These are phyloP conservation scores for Microthlaspi erraticum DNA, from an alignment of 345 rosid genomes.

Conservation along the genomic window DNA sequence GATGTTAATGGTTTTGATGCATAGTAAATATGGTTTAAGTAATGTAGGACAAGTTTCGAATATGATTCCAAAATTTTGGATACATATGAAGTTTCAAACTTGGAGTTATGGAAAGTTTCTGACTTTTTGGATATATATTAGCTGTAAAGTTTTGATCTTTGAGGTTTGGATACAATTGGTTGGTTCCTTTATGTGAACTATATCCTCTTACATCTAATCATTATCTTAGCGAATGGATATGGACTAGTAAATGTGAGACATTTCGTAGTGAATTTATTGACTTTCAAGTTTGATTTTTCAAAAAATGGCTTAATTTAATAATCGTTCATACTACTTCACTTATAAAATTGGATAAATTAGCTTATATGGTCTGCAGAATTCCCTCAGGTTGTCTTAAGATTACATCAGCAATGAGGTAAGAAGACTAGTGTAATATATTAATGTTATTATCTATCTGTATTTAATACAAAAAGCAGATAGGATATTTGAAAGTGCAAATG, in stretches of 20 bases:
- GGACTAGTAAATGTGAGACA: neutral
- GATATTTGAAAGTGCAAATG: constrained; percentile 27
- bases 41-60: constrained; percentile 21
- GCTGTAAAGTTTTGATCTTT: constrained; percentile 16
- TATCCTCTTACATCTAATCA: neutral
- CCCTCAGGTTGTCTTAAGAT: constrained; percentile 37
- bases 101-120: neutral
- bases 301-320: neutral
- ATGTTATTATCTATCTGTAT: neutral
- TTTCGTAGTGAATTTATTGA: constrained; percentile 11
- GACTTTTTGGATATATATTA: neutral
- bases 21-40: constrained; percentile 22
- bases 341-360: constrained; percentile 11
- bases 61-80: constrained; percentile 21
- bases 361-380: constrained; percentile 25
- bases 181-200: neutral
- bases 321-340: neutral
- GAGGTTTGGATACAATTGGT: constrained; percentile 16
- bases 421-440: neutral
- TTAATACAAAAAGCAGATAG: constrained; percentile 15
- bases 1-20: constrained; percentile 25
- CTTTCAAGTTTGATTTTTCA: neutral
- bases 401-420: constrained; percentile 38
- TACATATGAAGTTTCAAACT: neutral
- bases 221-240: neutral